These are phyloP conservation scores for Grosmannia clavigera DNA, from an alignment of 2,329 filamentous ascomycete genomes.

Conservation along the genomic window DNA sequence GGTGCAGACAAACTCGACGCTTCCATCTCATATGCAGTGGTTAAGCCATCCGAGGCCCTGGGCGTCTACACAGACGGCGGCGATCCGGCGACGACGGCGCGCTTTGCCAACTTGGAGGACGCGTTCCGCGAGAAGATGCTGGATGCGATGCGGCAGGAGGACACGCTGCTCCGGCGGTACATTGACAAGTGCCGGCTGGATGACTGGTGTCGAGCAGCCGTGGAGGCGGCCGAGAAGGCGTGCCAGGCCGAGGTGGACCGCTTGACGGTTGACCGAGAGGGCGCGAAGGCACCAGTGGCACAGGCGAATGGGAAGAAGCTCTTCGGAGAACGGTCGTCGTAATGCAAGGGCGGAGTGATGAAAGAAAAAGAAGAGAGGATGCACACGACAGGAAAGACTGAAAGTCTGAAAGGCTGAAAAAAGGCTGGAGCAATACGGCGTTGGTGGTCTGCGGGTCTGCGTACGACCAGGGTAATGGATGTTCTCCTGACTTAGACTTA, in stretches of 20 bases:
- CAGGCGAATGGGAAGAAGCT: neutral
- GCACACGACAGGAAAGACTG: neutral
- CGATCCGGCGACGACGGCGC: conserved; percentile 28
- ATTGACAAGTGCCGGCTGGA: conserved; percentile 57
- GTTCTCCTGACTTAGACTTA: neutral
- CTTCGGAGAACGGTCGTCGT: neutral
- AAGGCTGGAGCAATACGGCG: neutral
- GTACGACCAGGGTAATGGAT: neutral
- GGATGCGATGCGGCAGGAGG: conserved; percentile 62
- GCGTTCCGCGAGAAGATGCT: conserved; percentile 54
- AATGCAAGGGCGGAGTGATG: neutral
- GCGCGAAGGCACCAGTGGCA: too few relatives aligned
- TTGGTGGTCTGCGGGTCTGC: neutral
- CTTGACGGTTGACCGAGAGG: conserved; percentile 3
- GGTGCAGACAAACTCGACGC: conserved; percentile 16
- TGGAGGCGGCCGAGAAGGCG: conserved; percentile 17
- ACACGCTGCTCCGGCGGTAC: conserved; percentile 49
- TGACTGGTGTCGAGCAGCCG: conserved; percentile 41
- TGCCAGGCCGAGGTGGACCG: conserved; percentile 14
- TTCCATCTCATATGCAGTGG: conserved; percentile 27
- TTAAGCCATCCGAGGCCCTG: conserved; percentile 39
- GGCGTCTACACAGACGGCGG: conserved; percentile 50
- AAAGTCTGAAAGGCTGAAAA: neutral
- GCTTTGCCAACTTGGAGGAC: conserved; percentile 47
- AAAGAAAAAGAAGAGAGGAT: neutral